Conservation (phyloP, 2,329 filamentous ascomycete species). For the Incumbomyces delicatus region DNA sequence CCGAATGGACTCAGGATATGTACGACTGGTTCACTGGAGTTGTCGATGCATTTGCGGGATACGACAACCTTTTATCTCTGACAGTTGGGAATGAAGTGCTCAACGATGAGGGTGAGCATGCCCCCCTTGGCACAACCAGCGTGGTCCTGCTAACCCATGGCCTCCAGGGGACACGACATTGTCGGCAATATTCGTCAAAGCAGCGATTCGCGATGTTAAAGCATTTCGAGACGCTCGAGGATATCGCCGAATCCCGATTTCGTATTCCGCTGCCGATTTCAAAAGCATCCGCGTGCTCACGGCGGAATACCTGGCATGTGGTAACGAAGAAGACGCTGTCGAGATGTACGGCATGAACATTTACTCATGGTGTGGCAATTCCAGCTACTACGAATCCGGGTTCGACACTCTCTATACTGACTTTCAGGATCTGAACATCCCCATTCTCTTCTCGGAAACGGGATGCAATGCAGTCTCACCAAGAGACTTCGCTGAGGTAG, state of each 20-base stretch:
- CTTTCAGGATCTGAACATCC: constrained; percentile 60
- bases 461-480: constrained; percentile 48
- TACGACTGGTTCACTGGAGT: constrained; percentile 56
- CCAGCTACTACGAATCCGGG: constrained; percentile 52
- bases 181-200: constrained; percentile 72
- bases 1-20: constrained; percentile 63
- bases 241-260: constrained; percentile 70
- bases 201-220: constrained; percentile 70
- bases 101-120: constrained; percentile 6
- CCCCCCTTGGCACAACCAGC: no score
- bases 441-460: constrained; percentile 79
- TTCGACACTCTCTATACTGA: constrained; percentile 59
- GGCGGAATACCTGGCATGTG: constrained; percentile 66
- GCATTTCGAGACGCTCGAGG: constrained; percentile 62
- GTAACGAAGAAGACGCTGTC: constrained; percentile 53
- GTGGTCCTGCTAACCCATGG: no score
- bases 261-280: constrained; percentile 79
- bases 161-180: constrained; percentile 35
- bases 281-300: constrained; percentile 54
- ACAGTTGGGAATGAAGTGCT: constrained; percentile 82
- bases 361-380: constrained; percentile 63
- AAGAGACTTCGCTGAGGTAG: constrained; percentile 47
- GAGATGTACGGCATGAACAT: constrained; percentile 80
- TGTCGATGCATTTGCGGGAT: constrained; percentile 64
- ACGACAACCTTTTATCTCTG: constrained; percentile 69